Base-by-base conservation (phyloP, 2,329 filamentous ascomycete genomes). In the Xylariaceae sp. region DNA sequence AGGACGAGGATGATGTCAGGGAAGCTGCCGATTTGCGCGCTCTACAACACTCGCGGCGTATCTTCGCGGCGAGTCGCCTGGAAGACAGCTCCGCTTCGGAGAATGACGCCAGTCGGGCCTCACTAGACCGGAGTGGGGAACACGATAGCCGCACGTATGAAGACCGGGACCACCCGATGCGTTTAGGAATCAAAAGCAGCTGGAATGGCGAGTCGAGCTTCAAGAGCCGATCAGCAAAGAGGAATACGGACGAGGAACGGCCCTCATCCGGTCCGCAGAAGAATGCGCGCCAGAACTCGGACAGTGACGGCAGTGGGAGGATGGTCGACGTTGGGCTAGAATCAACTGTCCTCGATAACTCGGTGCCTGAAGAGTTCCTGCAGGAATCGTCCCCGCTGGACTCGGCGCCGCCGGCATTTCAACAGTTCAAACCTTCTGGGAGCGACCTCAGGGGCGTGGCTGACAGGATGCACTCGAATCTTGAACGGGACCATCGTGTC, bases 1-100 rank as follows among this genome's bases (percentile, higher is more conserved):
- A 96, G 48, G 90, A 97, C 46, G 89, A 97, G 46, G 89, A 92
- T 59, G 84, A 87, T 53, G 88, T 95, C 63, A 82, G 87, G 38
- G 90, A 97, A 58, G 86, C 90, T 23, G 88, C 88, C n/a, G 92
- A 97, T 63, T 81, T 92, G 50, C 94, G 89, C 63, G 90, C 90
- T 5, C 69, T 98, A 41, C 89, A 97, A 62, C 77, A 84, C 52
- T 97, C 90, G 50, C 78, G 92, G 51, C 78, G 89, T 32, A 86
- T 95, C 42, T 90, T 96, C 57, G 87, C 88, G 11, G 81, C 83
- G 11, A 88, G 85, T 62, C 80, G 85, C 51, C 67, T 96, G 34
- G 86, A 85, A 26, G 88, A 94, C 50, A 95, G 88, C 46, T 83
- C 84, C 2, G 89, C 94, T 52, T 78, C 84, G 2, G 88, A 92